These are phyloP conservation scores for Leptodermis oblonga DNA, from an alignment of 257 asterid species.

Conservation along the genomic window DNA sequence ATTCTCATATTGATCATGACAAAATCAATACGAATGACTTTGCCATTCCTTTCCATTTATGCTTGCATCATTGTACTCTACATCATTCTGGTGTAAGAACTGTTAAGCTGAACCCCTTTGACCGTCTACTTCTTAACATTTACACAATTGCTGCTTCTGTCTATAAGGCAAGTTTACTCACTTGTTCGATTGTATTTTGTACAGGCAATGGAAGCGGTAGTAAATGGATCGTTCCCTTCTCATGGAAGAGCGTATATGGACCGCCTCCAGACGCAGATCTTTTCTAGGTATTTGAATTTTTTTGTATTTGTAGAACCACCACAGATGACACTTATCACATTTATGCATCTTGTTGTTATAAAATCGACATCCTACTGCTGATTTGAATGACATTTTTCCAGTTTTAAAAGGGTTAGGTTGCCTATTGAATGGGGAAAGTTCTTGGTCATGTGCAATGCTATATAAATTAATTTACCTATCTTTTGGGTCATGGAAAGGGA, in stretches of 20 bases:
- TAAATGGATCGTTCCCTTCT: conserved; percentile 73
- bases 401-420: not conserved
- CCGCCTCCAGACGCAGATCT: conserved; percentile 79
- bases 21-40: not conserved
- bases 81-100: not conserved
- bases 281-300: conserved; percentile 37
- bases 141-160: not conserved
- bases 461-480: too few relatives aligned
- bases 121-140: not conserved
- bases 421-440: not conserved
- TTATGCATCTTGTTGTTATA: too few relatives aligned
- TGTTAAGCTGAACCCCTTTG: not conserved
- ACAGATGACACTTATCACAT: too few relatives aligned
- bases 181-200: conserved; percentile 6
- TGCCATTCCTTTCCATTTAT: not conserved
- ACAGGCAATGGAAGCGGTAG: conserved; percentile 52
- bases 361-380: too few relatives aligned
- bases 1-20: not conserved
- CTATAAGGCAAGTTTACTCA: not conserved
- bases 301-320: too few relatives aligned
- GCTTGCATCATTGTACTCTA: not conserved
- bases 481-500: too few relatives aligned
- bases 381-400: not conserved
- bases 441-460: too few relatives aligned
- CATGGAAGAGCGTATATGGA: conserved; percentile 94